Percentiles rank a stretch among this genome's conserved stretches.
Conservation (phyloP, 495 filamentous ascomycete species). For the Tuber magnatum region DNA sequence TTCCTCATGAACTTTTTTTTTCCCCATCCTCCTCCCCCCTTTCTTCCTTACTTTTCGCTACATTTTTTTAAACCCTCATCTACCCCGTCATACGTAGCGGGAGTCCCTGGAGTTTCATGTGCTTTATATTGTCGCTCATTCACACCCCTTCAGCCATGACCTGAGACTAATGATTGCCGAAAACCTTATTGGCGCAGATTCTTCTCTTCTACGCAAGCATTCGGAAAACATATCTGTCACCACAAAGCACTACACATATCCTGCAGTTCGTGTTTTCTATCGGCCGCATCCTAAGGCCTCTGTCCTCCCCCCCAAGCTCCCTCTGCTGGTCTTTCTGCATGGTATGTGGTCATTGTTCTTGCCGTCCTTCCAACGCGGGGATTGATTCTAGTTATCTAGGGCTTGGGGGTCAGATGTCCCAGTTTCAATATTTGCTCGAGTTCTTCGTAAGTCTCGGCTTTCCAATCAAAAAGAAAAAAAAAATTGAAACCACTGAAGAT, state of each 20-base stretch:
- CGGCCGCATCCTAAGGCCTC: slow-evolving; percentile 69
- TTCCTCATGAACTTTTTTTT: background rate
- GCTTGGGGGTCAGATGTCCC: slow-evolving; percentile 81
- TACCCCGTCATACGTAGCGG: slow-evolving; percentile 13
- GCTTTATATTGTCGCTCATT: background rate
- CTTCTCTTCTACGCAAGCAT: slow-evolving; percentile 68
- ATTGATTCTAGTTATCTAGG: slow-evolving; percentile 25
- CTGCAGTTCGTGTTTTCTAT: slow-evolving; percentile 73
- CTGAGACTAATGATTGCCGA: slow-evolving; percentile 23
- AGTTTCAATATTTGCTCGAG: slow-evolving; percentile 74
- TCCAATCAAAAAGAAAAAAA: background rate
- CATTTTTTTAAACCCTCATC: slow-evolving; percentile 5
- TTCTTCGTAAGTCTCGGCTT: slow-evolving; percentile 50
- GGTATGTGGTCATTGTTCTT: slow-evolving; percentile 45
- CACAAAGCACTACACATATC: slow-evolving; percentile 63
- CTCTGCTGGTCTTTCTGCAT: slow-evolving; percentile 82
- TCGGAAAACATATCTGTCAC: slow-evolving; percentile 64
- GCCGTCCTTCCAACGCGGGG: background rate
- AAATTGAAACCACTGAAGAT: background rate
- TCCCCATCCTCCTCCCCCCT: slow-evolving; percentile 1
- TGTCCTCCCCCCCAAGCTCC: slow-evolving; percentile 69
- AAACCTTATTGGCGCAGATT: slow-evolving; percentile 51
- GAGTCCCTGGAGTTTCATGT: slow-evolving; percentile 17
- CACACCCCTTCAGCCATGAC: background rate
- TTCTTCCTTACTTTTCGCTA: slow-evolving; percentile 4